Evolutionary conservation across 306 rosid species (phyloP).

Genomic region (Vigna hirtella): DNA sequence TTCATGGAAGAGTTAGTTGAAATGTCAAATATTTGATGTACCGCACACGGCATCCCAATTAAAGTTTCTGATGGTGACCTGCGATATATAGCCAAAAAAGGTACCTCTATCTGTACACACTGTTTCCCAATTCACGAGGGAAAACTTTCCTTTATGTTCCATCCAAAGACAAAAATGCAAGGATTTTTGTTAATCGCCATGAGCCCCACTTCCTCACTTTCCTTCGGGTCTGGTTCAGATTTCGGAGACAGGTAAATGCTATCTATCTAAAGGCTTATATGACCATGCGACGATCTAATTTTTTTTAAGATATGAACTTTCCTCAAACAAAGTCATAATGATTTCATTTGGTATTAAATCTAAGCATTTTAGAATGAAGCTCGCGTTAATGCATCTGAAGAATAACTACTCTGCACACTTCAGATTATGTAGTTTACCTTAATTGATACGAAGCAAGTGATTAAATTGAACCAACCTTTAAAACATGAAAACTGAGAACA

Average conservation of each 20-base stretch:
- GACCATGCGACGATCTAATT: conserved; percentile 4
- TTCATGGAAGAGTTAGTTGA: conserved; percentile 32
- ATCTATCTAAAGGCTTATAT: conserved; percentile 17
- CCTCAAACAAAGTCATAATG: neutral
- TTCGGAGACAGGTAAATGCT: neutral
- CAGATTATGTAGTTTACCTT: neutral
- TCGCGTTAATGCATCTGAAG: neutral
- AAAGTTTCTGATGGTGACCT: conserved; percentile 39
- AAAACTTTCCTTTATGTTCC: conserved; percentile 32
- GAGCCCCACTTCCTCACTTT: conserved; percentile 32
- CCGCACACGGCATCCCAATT: conserved; percentile 25
- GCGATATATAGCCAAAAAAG: conserved; percentile 1
- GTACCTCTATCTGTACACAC: neutral
- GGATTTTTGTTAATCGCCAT: conserved; percentile 10
- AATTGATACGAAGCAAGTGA: neutral
- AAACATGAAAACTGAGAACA: conserved; percentile 3
- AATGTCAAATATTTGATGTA: conserved; percentile 28
- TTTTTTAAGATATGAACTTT: neutral
- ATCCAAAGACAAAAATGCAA: conserved; percentile 28
- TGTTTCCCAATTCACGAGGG: conserved; percentile 29
- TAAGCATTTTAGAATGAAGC: conserved; percentile 11
- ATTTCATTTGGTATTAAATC: neutral
- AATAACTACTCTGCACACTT: neutral
- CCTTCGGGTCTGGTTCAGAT: conserved; percentile 18
- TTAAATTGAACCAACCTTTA: conserved; percentile 30